Evolutionary conservation across 2,329 filamentous ascomycete species (phyloP).

Genomic region (Colletotrichum orchidophilum): DNA sequence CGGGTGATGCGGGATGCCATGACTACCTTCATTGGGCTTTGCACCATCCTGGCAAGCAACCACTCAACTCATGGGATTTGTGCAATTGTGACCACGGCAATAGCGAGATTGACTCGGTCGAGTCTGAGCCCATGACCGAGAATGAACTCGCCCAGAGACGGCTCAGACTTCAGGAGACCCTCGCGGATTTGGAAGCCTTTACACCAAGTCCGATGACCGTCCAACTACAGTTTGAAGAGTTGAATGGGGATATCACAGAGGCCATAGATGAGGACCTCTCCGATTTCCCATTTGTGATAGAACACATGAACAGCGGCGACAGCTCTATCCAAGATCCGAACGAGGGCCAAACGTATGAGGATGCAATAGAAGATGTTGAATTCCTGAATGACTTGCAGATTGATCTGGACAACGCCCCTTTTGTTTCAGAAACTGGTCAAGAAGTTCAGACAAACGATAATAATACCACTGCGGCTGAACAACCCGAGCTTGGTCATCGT

Average conservation of each 20-base stretch:
- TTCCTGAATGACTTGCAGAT: neutral
- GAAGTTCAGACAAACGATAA: neutral
- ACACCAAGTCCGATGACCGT: neutral
- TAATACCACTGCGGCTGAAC: too few species aligned
- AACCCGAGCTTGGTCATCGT: neutral
- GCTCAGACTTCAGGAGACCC: neutral
- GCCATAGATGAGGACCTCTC: neutral
- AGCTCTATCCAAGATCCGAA: neutral
- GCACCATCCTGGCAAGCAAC: neutral
- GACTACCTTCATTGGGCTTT: slow-evolving; percentile 20
- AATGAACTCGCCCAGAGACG: neutral
- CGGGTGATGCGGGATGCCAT: neutral
- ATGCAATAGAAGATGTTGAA: neutral
- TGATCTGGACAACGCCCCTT: neutral
- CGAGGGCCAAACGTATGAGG: neutral
- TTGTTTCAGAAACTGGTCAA: neutral
- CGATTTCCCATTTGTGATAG: neutral
- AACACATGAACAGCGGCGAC: neutral
- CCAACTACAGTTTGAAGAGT: neutral
- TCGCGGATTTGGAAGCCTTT: neutral
- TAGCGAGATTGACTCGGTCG: neutral
- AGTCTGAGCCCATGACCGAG: neutral
- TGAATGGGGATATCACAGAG: neutral
- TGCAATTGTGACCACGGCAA: slow-evolving; percentile 2
- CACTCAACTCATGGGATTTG: neutral